phyloP scores from a whole-genome alignment of 2,329 filamentous ascomycete species.

The Albifimbria verrucaria region DNA sequence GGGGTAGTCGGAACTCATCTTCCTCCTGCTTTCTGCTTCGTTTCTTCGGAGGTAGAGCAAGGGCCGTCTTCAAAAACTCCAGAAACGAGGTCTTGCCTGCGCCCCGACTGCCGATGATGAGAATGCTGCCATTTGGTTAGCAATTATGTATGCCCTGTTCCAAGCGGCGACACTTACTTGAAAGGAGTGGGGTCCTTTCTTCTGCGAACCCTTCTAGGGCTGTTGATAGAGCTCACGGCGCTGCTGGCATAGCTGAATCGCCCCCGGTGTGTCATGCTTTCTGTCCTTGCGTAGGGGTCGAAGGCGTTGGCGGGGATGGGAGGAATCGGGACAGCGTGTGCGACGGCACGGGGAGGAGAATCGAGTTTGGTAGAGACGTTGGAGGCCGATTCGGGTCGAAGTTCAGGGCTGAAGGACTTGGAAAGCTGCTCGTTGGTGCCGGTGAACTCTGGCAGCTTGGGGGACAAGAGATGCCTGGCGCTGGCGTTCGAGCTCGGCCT shows the following conservation, averaged over 20 bases:
- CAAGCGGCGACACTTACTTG: conserved; percentile 69
- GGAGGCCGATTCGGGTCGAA: conserved; percentile 60
- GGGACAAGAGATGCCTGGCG: conserved; percentile 43
- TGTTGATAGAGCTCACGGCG: conserved; percentile 87
- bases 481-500: conserved; percentile 50
- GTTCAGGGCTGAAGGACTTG: conserved; percentile 48
- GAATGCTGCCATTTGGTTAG: conserved; percentile 57
- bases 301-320: conserved; percentile 60
- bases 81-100: conserved; percentile 96
- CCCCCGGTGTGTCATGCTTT: conserved; percentile 96
- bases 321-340: conserved; percentile 46
- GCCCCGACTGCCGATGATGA: conserved; percentile 83
- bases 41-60: conserved; percentile 81
- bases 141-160: not conserved
- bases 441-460: conserved; percentile 51
- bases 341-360: conserved; percentile 37
- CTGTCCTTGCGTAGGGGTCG: conserved; percentile 78
- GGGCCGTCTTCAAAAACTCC: conserved; percentile 85
- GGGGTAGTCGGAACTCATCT: conserved; percentile 54
- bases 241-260: conserved; percentile 96
- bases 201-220: conserved; percentile 83
- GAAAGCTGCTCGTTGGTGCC: conserved; percentile 44
- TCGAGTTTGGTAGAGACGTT: conserved; percentile 45
- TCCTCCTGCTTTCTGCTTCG: conserved; percentile 54
- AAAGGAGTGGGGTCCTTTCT: conserved; percentile 97